Conservation (phyloP, 768 basidiomycete genomes). For the Brasilioporus rufonigricans region DNA sequence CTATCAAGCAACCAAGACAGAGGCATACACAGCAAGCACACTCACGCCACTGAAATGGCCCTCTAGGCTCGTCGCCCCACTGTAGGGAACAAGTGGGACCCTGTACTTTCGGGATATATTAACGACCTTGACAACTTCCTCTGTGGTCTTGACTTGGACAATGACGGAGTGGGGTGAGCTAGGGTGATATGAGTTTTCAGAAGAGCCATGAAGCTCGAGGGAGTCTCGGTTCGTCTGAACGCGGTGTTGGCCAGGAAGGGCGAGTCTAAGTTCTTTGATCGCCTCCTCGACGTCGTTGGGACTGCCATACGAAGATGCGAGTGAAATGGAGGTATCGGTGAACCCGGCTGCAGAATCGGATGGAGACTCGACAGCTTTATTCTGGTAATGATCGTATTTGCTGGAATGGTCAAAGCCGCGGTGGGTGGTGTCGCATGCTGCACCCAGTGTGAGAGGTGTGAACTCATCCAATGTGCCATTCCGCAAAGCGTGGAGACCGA, state of each 20-base stretch:
- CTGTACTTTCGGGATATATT: constrained; percentile 70
- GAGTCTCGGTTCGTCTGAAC: constrained; percentile 52
- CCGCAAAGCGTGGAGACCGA: constrained; percentile 18
- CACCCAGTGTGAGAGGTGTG: constrained; percentile 3
- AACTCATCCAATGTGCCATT: background rate
- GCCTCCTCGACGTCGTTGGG: constrained; percentile 46
- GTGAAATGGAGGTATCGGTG: background rate
- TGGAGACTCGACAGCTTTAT: background rate
- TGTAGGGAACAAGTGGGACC: constrained; percentile 78
- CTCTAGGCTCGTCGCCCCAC: constrained; percentile 85
- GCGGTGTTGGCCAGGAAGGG: constrained; percentile 44
- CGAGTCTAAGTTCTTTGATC: constrained; percentile 48
- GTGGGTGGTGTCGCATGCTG: background rate
- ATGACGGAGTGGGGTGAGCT: constrained; percentile 54
- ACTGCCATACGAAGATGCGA: constrained; percentile 41
- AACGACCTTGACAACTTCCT: constrained; percentile 81
- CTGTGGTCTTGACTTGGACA: constrained; percentile 62
- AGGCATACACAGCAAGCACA: background rate
- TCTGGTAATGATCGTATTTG: constrained; percentile 5
- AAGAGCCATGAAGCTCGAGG: constrained; percentile 59
- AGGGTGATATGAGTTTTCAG: constrained; percentile 67
- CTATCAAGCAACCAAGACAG: constrained; percentile 2
- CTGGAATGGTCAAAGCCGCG: background rate
- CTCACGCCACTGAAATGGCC: constrained; percentile 79
- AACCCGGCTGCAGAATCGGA: background rate